These are phyloP conservation scores for Trifolium subterraneum DNA, from an alignment of 306 rosid genomes.

Conservation along the genomic window DNA sequence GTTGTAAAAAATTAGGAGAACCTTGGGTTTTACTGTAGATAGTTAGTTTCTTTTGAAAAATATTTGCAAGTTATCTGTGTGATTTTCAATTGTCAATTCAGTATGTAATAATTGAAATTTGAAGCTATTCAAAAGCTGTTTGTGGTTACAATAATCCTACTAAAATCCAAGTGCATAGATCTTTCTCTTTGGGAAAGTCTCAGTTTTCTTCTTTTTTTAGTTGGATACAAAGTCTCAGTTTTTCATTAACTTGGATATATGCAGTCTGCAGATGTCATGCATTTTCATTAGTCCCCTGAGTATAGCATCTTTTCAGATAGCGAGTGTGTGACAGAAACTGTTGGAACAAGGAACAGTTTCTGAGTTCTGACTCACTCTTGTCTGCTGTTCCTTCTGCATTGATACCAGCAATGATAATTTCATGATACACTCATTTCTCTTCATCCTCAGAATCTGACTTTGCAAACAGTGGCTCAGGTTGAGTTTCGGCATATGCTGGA, in stretches of 20 bases:
- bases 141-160: background rate
- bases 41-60: conserved; percentile 12
- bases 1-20: background rate
- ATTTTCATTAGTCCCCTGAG: background rate
- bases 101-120: background rate
- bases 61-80: background rate
- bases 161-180: background rate
- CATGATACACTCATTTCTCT: conserved; percentile 60
- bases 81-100: background rate
- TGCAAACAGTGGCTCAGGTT: conserved; percentile 84
- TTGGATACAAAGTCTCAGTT: background rate
- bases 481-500: conserved; percentile 95
- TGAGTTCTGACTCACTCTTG: background rate
- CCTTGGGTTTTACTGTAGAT: background rate
- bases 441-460: conserved; percentile 96
- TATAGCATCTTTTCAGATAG: background rate
- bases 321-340: no score
- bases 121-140: background rate
- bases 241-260: background rate
- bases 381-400: background rate
- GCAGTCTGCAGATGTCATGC: no score
- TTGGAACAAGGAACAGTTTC: conserved; percentile 8
- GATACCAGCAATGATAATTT: conserved; percentile 20
- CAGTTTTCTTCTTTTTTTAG: background rate
- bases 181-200: background rate